A percentile compares a stretch with the other conserved stretches of the same genome.
Conservation (phyloP, 352 stramenopile genomes). For the Hyaloperonospora brassicae region DNA sequence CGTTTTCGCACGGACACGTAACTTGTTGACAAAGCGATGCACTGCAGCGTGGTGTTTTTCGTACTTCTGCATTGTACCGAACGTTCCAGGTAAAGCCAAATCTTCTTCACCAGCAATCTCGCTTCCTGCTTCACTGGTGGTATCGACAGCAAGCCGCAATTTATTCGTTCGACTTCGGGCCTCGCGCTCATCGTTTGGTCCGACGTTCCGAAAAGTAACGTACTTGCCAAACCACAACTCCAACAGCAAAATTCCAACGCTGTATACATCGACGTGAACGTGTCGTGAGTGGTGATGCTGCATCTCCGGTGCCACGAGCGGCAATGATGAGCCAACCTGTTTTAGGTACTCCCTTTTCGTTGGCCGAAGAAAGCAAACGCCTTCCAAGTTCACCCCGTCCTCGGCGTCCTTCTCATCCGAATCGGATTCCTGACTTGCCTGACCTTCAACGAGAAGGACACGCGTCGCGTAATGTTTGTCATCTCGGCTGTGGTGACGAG, state of each 20-base stretch:
- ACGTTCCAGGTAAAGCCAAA: too few relatives aligned
- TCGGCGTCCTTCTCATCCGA: slow-evolving; percentile 16
- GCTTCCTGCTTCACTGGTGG: too few relatives aligned
- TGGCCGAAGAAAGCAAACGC: slow-evolving; percentile 31
- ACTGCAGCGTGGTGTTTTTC: too few relatives aligned
- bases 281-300: slow-evolving; percentile 29
- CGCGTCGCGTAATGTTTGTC: slow-evolving; percentile 18
- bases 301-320: slow-evolving; percentile 42
- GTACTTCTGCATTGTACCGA: too few relatives aligned
- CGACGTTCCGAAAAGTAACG: slow-evolving; percentile 30
- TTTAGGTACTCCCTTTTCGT: slow-evolving; percentile 4
- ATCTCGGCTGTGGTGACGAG: slow-evolving; percentile 31
- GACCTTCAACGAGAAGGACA: slow-evolving; percentile 15
- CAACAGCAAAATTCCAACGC: slow-evolving; percentile 43
- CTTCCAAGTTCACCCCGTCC: slow-evolving; percentile 24
- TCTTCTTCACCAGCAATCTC: too few relatives aligned
- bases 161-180: too few relatives aligned
- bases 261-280: slow-evolving; percentile 48
- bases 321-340: slow-evolving; percentile 21
- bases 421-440: slow-evolving; percentile 9
- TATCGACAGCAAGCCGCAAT: too few relatives aligned
- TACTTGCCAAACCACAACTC: slow-evolving; percentile 50
- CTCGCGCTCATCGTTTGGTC: too few relatives aligned
- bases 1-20: slow-evolving; percentile 34
- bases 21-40: slow-evolving; percentile 35